These are phyloP conservation scores for Cicer bijugum DNA, from an alignment of 306 rosid species.

Conservation along the genomic window DNA sequence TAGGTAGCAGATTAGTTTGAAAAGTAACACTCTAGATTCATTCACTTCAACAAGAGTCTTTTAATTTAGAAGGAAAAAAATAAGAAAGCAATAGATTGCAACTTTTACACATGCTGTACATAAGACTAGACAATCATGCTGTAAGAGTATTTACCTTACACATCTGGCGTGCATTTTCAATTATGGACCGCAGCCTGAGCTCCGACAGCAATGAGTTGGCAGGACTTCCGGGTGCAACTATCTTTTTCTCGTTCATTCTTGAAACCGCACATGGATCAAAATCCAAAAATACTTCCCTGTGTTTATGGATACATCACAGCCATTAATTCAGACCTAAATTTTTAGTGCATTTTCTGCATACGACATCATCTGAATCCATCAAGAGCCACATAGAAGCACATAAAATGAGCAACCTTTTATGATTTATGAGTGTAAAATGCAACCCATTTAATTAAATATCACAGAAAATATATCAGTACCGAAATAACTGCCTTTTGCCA, in stretches of 20 bases:
- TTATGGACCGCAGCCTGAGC: slow-evolving; percentile 67
- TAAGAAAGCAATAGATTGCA: slow-evolving; percentile 14
- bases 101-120: slow-evolving; percentile 15
- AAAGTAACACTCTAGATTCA: slow-evolving; percentile 33
- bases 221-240: slow-evolving; percentile 60
- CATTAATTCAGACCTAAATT: slow-evolving; percentile 37
- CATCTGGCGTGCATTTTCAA: slow-evolving; percentile 78
- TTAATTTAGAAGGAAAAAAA: slow-evolving; percentile 12
- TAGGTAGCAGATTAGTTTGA: slow-evolving; percentile 52
- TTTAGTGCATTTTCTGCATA: slow-evolving; percentile 19
- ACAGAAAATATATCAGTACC: slow-evolving; percentile 53
- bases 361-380: slow-evolving; percentile 33
- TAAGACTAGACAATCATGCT: slow-evolving; percentile 18
- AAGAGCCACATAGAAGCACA: slow-evolving; percentile 29
- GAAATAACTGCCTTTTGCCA: slow-evolving; percentile 60
- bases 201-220: slow-evolving; percentile 72
- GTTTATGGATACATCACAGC: slow-evolving; percentile 40
- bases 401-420: slow-evolving; percentile 41
- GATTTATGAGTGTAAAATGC: neutral
- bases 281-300: slow-evolving; percentile 71
- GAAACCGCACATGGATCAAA: slow-evolving; percentile 71
- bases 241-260: slow-evolving; percentile 66
- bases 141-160: slow-evolving; percentile 59
- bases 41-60: slow-evolving; percentile 35
- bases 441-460: neutral